phyloP scores from a whole-genome alignment of 257 asterid species.

The Solanum megistacrolobum region DNA sequence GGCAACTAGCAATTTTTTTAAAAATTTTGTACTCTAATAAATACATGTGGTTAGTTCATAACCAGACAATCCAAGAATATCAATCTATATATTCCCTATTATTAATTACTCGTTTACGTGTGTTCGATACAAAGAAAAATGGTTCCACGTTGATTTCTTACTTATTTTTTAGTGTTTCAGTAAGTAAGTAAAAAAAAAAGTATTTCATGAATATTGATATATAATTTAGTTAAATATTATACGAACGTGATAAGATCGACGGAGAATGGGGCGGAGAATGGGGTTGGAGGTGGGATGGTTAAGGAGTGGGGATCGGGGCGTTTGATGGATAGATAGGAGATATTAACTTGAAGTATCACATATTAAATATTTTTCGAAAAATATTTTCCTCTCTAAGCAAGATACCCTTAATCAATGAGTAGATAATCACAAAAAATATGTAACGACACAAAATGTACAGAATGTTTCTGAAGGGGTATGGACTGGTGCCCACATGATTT shows the following conservation, averaged over 20 bases:
- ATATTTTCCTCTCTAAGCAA: background rate
- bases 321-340: background rate
- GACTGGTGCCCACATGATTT: slow-evolving; percentile 21
- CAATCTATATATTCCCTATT: background rate
- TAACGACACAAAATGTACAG: slow-evolving; percentile 13
- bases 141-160: background rate
- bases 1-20: background rate
- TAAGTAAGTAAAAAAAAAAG: background rate
- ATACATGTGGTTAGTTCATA: background rate
- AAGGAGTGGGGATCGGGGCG: background rate
- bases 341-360: no score
- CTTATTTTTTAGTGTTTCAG: background rate
- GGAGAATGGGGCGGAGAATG: background rate
- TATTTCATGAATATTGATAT: background rate
- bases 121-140: background rate
- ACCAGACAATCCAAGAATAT: background rate
- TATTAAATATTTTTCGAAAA: background rate
- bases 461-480: slow-evolving; percentile 35
- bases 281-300: background rate
- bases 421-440: background rate
- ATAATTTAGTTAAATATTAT: background rate
- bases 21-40: background rate
- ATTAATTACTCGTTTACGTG: background rate
- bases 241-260: background rate
- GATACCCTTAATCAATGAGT: background rate